Evolutionary conservation across 169 alveolate species (phyloP).

Genomic region (Plasmodium falciparum): DNA sequence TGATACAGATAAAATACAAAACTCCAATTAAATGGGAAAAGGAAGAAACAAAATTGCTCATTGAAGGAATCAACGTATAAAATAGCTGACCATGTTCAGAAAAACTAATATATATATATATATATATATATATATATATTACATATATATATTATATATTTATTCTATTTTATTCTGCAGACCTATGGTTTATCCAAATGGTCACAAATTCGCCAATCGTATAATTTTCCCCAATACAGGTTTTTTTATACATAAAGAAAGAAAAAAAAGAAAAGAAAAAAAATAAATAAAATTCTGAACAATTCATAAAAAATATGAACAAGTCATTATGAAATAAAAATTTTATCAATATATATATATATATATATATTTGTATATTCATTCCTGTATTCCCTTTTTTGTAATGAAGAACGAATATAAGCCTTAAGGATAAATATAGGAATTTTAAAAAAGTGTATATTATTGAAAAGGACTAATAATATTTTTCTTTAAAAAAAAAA

Average conservation of each 20-base stretch:
- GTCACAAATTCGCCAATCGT: conserved; percentile 39
- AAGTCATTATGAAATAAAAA: too few species aligned
- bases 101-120: background rate
- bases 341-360: too few species aligned
- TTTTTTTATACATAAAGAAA: background rate
- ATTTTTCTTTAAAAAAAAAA: background rate
- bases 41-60: conserved; percentile 20
- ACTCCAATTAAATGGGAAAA: conserved; percentile 32
- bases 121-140: background rate
- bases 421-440: conserved; percentile 44
- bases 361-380: background rate
- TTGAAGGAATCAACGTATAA: conserved; percentile 37
- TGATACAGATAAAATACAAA: conserved; percentile 23
- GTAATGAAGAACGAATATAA: conserved; percentile 16
- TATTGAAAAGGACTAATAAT: conserved; percentile 22
- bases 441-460: conserved; percentile 51
- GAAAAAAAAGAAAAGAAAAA: background rate
- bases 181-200: conserved; percentile 37
- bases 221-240: conserved; percentile 31
- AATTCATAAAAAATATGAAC: background rate
- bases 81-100: background rate
- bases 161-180: background rate
- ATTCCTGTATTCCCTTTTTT: background rate
- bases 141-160: background rate
- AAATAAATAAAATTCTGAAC: background rate